Conservation (phyloP, 2,329 filamentous ascomycete species). For the Gaeumannomyces tritici region DNA sequence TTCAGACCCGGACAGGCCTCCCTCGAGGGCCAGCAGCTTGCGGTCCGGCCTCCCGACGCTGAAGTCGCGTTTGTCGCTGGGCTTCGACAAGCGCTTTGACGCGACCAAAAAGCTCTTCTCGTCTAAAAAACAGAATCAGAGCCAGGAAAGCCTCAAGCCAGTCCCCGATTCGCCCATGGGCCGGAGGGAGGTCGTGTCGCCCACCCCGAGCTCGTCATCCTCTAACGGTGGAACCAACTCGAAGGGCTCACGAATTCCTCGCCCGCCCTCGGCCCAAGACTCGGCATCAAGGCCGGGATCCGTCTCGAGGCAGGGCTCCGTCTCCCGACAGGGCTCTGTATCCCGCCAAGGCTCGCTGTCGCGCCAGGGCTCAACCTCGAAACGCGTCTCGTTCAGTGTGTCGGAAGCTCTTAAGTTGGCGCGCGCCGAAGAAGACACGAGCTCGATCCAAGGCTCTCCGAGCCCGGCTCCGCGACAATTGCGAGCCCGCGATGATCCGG, state of each 20-base stretch:
- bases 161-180: neutral
- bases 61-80: neutral
- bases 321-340: neutral
- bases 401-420: slow-evolving; percentile 30
- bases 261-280: neutral
- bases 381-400: slow-evolving; percentile 21
- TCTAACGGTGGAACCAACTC: neutral
- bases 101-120: neutral
- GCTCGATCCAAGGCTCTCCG: slow-evolving; percentile 31
- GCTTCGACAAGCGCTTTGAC: neutral
- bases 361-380: neutral
- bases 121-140: neutral
- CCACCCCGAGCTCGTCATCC: neutral
- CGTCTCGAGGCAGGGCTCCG: neutral
- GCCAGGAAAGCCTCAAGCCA: neutral
- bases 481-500: slow-evolving; percentile 9
- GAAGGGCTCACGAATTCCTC: neutral
- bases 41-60: neutral
- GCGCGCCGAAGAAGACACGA: slow-evolving; percentile 13
- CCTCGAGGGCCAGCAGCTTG: neutral
- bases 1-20: neutral
- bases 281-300: too few relatives aligned
- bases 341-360: neutral
- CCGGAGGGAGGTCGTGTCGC: neutral
- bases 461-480: slow-evolving; percentile 36